Evolutionary conservation across 345 rosid species (phyloP).

Genomic region (Eucalyptus cloeziana): DNA sequence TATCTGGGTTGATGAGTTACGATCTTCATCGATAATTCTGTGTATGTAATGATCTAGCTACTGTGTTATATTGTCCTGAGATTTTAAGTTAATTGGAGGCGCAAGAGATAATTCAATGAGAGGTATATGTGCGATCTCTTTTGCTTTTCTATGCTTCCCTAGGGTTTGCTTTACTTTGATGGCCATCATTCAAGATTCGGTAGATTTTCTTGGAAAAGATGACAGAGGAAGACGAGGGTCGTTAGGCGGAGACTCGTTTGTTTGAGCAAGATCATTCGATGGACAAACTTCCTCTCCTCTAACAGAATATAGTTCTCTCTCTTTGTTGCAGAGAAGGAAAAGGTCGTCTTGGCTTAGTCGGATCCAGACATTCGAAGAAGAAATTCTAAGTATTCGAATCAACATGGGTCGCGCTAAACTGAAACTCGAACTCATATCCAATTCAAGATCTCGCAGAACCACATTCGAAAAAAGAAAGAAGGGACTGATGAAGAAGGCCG

Average conservation of each 20-base stretch:
- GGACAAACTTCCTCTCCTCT: neutral
- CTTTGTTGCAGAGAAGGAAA: neutral
- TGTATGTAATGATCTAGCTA: neutral
- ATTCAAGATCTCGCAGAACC: neutral
- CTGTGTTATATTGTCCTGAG: neutral
- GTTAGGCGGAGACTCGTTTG: neutral
- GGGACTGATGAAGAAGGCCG: neutral
- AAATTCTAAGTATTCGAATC: neutral
- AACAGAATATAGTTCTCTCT: neutral
- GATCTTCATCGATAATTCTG: neutral
- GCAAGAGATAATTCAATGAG: neutral
- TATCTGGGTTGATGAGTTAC: neutral
- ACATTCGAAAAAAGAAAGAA: neutral
- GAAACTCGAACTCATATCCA: neutral
- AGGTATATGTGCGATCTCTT: neutral
- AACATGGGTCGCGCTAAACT: neutral
- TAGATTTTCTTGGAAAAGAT: neutral
- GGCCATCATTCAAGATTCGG: neutral
- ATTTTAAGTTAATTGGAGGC: neutral
- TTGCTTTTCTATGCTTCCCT: neutral
- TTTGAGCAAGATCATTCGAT: neutral
- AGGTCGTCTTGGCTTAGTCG: neutral
- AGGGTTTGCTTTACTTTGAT: neutral
- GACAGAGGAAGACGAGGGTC: neutral
- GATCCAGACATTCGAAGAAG: neutral